Evolutionary conservation across 495 filamentous ascomycete genomes (phyloP).

Genomic region (Neurospora sublineolata): DNA sequence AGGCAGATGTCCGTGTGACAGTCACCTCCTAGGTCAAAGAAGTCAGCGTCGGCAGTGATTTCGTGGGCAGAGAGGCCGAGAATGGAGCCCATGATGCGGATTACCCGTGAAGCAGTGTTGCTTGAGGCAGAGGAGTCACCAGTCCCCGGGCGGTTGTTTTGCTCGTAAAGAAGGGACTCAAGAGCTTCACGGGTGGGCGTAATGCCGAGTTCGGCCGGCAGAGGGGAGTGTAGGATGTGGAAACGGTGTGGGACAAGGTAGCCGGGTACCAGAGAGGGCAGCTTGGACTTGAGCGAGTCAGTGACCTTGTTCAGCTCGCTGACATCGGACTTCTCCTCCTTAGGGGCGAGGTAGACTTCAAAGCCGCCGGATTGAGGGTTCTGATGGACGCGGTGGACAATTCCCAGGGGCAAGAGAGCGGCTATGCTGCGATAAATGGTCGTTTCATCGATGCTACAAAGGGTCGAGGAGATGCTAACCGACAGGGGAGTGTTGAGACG

Average conservation of each 20-base stretch:
- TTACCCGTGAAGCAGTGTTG: constrained; percentile 17
- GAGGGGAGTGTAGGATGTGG: background rate
- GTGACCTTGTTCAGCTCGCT: background rate
- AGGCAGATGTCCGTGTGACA: no score
- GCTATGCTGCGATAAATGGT: background rate
- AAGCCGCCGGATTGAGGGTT: background rate
- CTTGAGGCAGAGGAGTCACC: background rate
- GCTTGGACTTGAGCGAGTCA: background rate
- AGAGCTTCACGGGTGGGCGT: background rate
- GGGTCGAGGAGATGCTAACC: background rate
- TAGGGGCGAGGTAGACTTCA: background rate
- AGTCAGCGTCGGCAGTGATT: constrained; percentile 21
- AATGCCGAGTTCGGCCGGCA: background rate
- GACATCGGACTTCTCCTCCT: background rate
- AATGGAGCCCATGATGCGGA: constrained; percentile 21
- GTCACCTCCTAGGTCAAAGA: constrained; percentile 35
- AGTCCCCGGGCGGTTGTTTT: background rate
- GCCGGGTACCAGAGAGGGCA: background rate
- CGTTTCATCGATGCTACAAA: background rate
- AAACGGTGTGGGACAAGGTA: background rate
- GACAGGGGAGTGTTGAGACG: background rate
- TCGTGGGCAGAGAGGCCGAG: constrained; percentile 15
- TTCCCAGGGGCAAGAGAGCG: background rate
- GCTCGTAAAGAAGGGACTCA: background rate
- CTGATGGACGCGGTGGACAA: background rate